These are phyloP conservation scores for Solanum chiquidenum DNA, from an alignment of 257 asterid genomes.

Conservation along the genomic window DNA sequence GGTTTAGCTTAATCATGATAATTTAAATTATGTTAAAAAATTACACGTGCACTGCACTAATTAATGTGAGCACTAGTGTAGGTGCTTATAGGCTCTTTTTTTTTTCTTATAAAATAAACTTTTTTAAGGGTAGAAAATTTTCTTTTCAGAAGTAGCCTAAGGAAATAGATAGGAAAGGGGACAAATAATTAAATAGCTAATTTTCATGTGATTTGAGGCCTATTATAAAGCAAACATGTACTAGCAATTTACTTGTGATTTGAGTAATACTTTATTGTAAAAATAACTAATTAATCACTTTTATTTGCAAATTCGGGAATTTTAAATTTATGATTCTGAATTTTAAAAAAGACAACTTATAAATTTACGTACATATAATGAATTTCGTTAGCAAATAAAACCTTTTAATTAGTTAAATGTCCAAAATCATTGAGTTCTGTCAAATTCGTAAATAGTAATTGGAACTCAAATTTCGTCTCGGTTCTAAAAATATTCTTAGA, in stretches of 20 bases:
- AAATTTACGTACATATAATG: not conserved
- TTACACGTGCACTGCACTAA: constrained; percentile 14
- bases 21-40: not conserved
- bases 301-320: not conserved
- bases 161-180: constrained; percentile 16
- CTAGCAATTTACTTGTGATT: not conserved
- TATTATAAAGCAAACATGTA: not conserved
- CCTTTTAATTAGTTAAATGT: not conserved
- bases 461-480: not conserved
- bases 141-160: not conserved
- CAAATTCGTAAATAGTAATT: not conserved
- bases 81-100: not conserved
- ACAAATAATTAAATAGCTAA: not conserved
- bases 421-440: not conserved
- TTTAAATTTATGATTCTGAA: not conserved
- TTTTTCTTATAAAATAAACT: not conserved
- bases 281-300: not conserved
- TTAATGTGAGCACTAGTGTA: not conserved
- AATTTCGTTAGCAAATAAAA: not conserved
- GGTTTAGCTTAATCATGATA: not conserved
- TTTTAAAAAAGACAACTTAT: not conserved
- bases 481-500: not conserved
- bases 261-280: not conserved
- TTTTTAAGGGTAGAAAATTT: not conserved
- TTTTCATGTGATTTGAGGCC: not conserved